Base-by-base conservation (phyloP, 2,329 filamentous ascomycete genomes). In the Xylaria sp. region DNA sequence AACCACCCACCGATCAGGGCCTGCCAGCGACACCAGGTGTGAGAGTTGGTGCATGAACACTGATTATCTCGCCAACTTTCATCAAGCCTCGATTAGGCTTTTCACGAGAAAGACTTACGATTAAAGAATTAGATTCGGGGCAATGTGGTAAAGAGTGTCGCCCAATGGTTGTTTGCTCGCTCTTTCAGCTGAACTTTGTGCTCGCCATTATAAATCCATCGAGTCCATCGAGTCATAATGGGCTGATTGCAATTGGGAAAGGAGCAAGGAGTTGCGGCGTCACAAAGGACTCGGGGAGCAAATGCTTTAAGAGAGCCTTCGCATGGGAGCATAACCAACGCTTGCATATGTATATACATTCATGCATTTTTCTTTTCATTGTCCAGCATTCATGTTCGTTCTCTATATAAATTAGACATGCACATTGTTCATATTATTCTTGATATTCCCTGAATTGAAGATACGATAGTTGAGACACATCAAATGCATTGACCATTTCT, bases 31-130 rank as follows among this genome's bases (percentile, higher is more conserved):
- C 73, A 9, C 62, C 73, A 18, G 70, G 70, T 37, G 70, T 72
- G 8, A 74, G 62, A 61, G 73, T 69, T 25, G 72, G 72, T n/a
- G 70, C 73, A 25, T 76, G 71, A 52, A 3, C 23, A 54, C 28
- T 20, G n/a, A 41, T 4, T 0, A 25, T 56, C 25, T 48, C 9
- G 46, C 54, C 44, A 44, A 20, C 34, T 37, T 10, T 51, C 51
- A 37, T 6, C 2, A 20, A 52, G 20, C 9, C 31, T 25, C 31
- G 4, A 23, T 31, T 51, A 3, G 44, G 46, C 23, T 51, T 18
- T 10, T 3, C 0, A 46, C 37, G 1, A 46, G 20, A 13, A n/a
- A 34, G 34, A 57, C 31, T 15, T 37, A 59, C 9, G 54, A 46
- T 48, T 25, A 37, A 25, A 2, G 31, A 31, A 8, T 70, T 63